These are phyloP conservation scores for Nakazawaea molendinolei DNA, from an alignment of 805 yeast genomes.

Conservation along the genomic window DNA sequence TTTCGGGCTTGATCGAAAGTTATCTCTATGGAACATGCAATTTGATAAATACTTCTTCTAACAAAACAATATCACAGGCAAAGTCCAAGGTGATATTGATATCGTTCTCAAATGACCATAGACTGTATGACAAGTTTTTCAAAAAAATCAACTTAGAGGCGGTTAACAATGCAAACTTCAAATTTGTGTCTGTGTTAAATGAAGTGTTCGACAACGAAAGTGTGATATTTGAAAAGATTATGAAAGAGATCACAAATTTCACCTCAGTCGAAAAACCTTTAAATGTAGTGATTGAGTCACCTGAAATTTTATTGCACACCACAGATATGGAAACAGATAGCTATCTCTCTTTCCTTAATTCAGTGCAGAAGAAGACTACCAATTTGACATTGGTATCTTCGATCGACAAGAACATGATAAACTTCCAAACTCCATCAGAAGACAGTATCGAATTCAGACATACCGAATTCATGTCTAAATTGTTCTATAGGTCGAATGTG, in stretches of 20 bases:
- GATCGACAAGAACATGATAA: conserved; percentile 17
- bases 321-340: conserved; percentile 6
- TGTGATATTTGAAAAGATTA: conserved; percentile 18
- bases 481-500: conserved; percentile 44
- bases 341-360: conserved; percentile 5
- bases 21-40: conserved; percentile 39
- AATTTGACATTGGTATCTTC: conserved; percentile 19
- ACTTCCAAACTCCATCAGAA: conserved; percentile 13
- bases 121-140: conserved; percentile 26
- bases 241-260: not conserved
- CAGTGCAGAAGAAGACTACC: conserved; percentile 12
- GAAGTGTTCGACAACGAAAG: conserved; percentile 23
- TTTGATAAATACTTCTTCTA: conserved; percentile 25
- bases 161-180: conserved; percentile 21
- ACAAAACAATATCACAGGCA: conserved; percentile 13
- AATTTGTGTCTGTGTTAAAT: conserved; percentile 33
- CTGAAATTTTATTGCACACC: conserved; percentile 21
- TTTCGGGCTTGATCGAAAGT: conserved; percentile 47
- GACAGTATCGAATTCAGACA: conserved; percentile 26
- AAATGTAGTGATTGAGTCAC: conserved; percentile 15
- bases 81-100: conserved; percentile 31
- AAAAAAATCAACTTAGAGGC: conserved; percentile 33
- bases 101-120: conserved; percentile 19
- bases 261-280: not conserved
- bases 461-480: conserved; percentile 38